These are phyloP conservation scores for Podospora fimiseda DNA, from an alignment of 495 filamentous ascomycete genomes.

Conservation along the genomic window DNA sequence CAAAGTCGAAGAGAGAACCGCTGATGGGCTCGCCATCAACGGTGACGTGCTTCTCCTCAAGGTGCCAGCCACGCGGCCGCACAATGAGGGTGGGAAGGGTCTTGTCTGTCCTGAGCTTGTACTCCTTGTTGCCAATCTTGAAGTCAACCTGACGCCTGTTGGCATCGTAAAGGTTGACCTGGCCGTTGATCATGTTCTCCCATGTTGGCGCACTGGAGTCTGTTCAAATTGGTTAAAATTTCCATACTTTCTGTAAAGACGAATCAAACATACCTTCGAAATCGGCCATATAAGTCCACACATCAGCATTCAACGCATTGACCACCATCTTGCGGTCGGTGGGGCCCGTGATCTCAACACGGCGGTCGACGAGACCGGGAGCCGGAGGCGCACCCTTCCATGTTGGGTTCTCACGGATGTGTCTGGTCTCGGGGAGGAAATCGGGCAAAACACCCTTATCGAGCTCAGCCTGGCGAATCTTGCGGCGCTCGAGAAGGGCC, in stretches of 20 bases:
- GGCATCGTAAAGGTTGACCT: conserved; percentile 97
- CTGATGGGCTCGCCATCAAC: conserved; percentile 95
- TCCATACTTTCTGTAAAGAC: not conserved
- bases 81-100: conserved; percentile 76
- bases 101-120: conserved; percentile 89
- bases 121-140: conserved; percentile 90
- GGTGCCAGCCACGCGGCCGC: conserved; percentile 85
- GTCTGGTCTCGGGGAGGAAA: conserved; percentile 93
- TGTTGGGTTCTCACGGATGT: conserved; percentile 88
- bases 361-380: conserved; percentile 85
- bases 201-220: conserved; percentile 96
- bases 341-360: conserved; percentile 98
- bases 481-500: conserved; percentile 77
- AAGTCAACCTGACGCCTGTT: conserved; percentile 94
- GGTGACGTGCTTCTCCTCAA: conserved; percentile 97
- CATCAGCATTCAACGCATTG: conserved; percentile 93
- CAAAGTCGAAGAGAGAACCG: conserved; percentile 92
- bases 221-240: conserved; percentile 24
- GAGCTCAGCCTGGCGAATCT: conserved; percentile 85
- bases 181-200: conserved; percentile 99
- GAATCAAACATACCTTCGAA: conserved; percentile 83
- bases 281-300: conserved; percentile 99
- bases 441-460: conserved; percentile 88
- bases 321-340: conserved; percentile 99
- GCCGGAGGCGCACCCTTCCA: conserved; percentile 95